Conservation (phyloP, 108 stramenopile species). For the Skeletonema potamos region DNA sequence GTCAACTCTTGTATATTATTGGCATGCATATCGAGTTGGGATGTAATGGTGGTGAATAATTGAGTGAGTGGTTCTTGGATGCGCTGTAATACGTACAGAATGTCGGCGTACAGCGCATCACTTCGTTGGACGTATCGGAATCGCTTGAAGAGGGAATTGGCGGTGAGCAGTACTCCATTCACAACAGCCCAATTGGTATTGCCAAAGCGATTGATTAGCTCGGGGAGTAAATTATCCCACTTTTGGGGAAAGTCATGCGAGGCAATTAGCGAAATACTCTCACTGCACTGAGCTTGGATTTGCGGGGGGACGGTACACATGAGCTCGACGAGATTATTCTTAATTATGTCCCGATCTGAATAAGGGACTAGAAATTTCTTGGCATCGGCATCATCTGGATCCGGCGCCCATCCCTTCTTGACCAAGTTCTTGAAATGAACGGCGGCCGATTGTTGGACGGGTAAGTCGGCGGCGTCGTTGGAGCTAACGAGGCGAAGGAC, state of each 20-base stretch:
- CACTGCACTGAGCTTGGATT: slow-evolving; percentile 93
- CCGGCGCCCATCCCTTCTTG: slow-evolving; percentile 89
- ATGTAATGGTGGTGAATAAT: slow-evolving; percentile 64
- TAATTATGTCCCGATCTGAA: slow-evolving; percentile 88
- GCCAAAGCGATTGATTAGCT: slow-evolving; percentile 78
- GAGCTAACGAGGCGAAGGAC: slow-evolving; percentile 64
- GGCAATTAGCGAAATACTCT: slow-evolving; percentile 93
- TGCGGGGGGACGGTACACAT: slow-evolving; percentile 91
- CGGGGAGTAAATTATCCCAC: slow-evolving; percentile 94
- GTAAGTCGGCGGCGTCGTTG: slow-evolving; percentile 24
- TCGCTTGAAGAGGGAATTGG: slow-evolving; percentile 93
- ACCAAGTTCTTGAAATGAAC: slow-evolving; percentile 97
- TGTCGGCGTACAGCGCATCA: slow-evolving; percentile 81
- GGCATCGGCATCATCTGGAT: slow-evolving; percentile 66
- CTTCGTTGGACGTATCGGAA: slow-evolving; percentile 90
- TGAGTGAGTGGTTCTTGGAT: slow-evolving; percentile 83
- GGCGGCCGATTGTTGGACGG: slow-evolving; percentile 86
- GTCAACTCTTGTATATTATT: slow-evolving; percentile 48
- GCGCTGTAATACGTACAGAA: slow-evolving; percentile 80
- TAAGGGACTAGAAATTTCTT: slow-evolving; percentile 47
- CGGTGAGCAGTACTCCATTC: slow-evolving; percentile 92
- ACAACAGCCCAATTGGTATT: slow-evolving; percentile 76
- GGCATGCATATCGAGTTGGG: slow-evolving; percentile 50
- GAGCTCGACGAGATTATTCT: slow-evolving; percentile 91
- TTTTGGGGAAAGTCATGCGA: slow-evolving; percentile 89